A percentile compares a stretch with the other conserved stretches of the same genome.
phyloP scores from a whole-genome alignment of 495 filamentous ascomycete species.

The Penicillium salamii region DNA sequence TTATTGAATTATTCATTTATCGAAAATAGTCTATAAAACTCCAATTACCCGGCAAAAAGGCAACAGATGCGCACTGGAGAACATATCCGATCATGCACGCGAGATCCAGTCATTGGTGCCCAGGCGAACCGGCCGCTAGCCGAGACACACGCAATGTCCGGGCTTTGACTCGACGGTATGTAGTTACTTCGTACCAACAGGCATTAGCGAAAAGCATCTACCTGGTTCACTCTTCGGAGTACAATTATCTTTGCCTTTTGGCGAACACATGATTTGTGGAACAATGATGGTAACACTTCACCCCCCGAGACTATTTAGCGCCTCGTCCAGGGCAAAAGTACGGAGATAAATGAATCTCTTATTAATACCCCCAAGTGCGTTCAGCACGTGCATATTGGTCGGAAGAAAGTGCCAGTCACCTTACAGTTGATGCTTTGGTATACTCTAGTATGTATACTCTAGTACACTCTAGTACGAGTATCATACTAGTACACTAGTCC shows the following conservation, averaged over 20 bases:
- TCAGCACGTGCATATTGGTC: background rate
- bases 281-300: background rate
- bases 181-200: no score
- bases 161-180: no score
- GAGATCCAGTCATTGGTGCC: constrained; percentile 24
- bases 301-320: background rate
- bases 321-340: background rate
- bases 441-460: constrained; percentile 12
- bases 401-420: background rate
- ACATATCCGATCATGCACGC: constrained; percentile 22
- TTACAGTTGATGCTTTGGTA: no score
- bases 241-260: no score
- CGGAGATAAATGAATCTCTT: background rate
- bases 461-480: constrained; percentile 1
- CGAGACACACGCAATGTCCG: background rate
- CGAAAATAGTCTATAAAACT: no score
- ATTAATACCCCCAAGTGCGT: background rate
- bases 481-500: background rate
- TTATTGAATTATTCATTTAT: no score
- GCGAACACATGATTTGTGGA: background rate
- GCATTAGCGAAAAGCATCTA: no score
- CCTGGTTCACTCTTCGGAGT: no score
- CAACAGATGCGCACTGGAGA: constrained; percentile 7
- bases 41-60: background rate
- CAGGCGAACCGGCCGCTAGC: constrained; percentile 5